Base-by-base conservation (phyloP, 495 filamentous ascomycete species). In the Podospora fimiseda region DNA sequence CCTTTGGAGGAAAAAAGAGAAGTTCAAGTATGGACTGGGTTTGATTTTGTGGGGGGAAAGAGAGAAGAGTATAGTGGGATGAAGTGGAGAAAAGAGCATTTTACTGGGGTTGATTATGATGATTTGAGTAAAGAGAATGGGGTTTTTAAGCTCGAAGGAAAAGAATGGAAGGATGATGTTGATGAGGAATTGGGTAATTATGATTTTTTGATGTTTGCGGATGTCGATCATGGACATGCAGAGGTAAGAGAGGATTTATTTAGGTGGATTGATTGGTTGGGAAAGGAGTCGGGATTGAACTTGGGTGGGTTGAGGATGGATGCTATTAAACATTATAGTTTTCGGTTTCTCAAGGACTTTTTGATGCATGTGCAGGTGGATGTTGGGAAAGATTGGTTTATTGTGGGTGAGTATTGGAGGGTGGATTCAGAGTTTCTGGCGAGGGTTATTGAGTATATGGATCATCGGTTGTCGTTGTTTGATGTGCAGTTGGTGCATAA, bases 351-450 rank as follows among this genome's bases (percentile, higher is more conserved):
- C 23, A 74, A 74, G 33, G 71, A 79, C 7, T 84, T 69, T 0
- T 1, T 63, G 1, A 18, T 1, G 2, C 50, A 65, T 20, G 55
- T 89, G 23, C 72, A 82, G 20, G 56, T 70, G 13, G 59, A 66
- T 0, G 66, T 75, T 36, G 77, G 78, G 21, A 55, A 67, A 0
- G 70, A 80, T 8, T 82, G 79, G 67, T 87, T 87, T 59, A 70
- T 86, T 16, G 84, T 91, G 8, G 86, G 83, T 22, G 87, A 90
- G 59, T 88, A 83, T 60, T 90, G 86, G 86, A 76, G 77, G 48
- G 81, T 78, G 19, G 76, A 84, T 52, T 60, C 77, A 1, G 59
- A 75, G 13, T 69, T 73, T 24, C 74, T 89, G 52, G 57, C 70
- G 0, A 63, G 70, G 4, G 89, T 84, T 59, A 68, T 89, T 24